Evolutionary conservation across 2,329 filamentous ascomycete genomes (phyloP), one percentile per base, ranked within the genome.

Genomic region (Fusarium illudens): DNA sequence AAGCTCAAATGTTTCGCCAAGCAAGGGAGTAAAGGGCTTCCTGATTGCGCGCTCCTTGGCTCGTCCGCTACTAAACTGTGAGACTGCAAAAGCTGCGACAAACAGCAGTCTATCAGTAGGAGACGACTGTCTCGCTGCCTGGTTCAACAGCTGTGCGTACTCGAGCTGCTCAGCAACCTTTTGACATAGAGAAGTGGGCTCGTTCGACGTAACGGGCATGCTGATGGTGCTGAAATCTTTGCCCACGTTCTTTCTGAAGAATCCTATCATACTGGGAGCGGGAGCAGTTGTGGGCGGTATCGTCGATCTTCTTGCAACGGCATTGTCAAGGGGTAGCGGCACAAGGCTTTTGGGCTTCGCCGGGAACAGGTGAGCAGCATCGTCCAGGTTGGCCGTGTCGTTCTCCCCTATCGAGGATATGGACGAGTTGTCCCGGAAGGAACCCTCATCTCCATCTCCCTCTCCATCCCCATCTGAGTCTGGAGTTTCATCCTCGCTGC

Each of bases 151-250:
- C 30, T 92, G 86, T 0, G 92, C 92, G 78, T 99, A 98, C 78
- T 99, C 96, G 49, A 98, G 80, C 74, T 95, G 92, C 79, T 99
- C 96, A 1, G 95, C 92, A 4, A 94, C 86, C 64, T 95, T 91
- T 78, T 99, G 96, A 6, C 98, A 84, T 11, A 97, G 82, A 0
- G 95, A 97, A 2, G 90, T 88, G 0, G 96, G 96, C 77, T 99
- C 96, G 78, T 99, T 99, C 22, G 95, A 90, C 5, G 95, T 97
- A 1, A 97, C 96, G 0, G 96, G 96, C 95, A 98, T 98, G 49
- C 93, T 94, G 69, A 99, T 97, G 3, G 94, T 96, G 63, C 93
- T 97, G 50, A 99, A 84, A 79, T 99, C 96, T 79, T 99, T 99
- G 75, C 96, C 96, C 10, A 98, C 96, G 72, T 99, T 99, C 79